Conservation (phyloP, 2,329 filamentous ascomycete genomes). For the Keithomyces neogunnii region DNA sequence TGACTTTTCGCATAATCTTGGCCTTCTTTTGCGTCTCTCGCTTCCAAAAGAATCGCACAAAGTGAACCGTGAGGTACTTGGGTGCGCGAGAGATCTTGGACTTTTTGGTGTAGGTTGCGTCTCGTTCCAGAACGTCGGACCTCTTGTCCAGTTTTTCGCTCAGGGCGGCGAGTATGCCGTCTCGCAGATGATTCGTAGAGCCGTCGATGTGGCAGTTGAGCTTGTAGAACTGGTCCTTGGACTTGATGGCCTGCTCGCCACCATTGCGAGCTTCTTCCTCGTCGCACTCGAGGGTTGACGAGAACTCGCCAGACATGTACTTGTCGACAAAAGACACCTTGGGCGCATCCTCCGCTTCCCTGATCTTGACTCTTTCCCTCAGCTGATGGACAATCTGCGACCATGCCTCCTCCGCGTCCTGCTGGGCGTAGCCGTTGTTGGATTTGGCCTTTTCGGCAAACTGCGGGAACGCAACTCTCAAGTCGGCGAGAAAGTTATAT, state of each 20-base stretch:
- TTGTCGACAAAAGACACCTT: conserved; percentile 75
- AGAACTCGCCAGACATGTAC: conserved; percentile 79
- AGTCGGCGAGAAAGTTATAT: conserved; percentile 69
- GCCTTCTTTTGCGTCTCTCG: conserved; percentile 94
- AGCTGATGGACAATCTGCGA: conserved; percentile 86
- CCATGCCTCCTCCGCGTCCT: conserved; percentile 98
- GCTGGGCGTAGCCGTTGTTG: conserved; percentile 83
- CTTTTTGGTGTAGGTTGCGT: conserved; percentile 81
- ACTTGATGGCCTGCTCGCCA: conserved; percentile 60
- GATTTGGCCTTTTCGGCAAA: conserved; percentile 84
- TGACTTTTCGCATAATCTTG: conserved; percentile 99
- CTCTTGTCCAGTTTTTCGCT: conserved; percentile 87
- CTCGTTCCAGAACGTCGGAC: conserved; percentile 66
- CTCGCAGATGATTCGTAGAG: conserved; percentile 80
- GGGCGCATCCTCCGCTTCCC: conserved; percentile 37
- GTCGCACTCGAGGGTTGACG: conserved; percentile 72
- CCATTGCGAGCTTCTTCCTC: conserved; percentile 67
- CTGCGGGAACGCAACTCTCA: conserved; percentile 77
- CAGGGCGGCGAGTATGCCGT: conserved; percentile 75
- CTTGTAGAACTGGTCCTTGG: conserved; percentile 70
- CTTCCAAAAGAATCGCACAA: conserved; percentile 98
- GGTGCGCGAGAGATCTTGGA: conserved; percentile 86
- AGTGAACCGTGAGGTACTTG: conserved; percentile 93
- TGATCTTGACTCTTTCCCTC: conserved; percentile 65
- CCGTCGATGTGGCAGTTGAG: conserved; percentile 91